Evolutionary conservation across 306 rosid species (phyloP).

Genomic region (Castanopsis chinensis): DNA sequence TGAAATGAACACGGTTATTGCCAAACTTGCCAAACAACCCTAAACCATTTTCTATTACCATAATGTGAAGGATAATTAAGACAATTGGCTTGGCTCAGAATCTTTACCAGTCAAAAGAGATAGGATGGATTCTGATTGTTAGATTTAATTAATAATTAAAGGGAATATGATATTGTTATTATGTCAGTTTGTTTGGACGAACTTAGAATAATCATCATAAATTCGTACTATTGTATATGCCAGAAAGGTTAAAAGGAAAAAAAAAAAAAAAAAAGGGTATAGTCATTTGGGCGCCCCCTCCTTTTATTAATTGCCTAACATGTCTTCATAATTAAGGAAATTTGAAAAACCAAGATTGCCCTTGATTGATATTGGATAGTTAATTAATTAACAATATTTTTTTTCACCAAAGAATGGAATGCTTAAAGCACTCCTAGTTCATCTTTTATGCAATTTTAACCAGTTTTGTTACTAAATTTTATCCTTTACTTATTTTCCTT

Average conservation of each 20-base stretch:
- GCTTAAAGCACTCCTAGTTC: too few relatives aligned
- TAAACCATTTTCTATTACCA: slow-evolving; percentile 4
- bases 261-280: too few relatives aligned
- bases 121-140: slow-evolving; percentile 35
- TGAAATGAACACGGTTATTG: not conserved
- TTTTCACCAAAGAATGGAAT: not conserved
- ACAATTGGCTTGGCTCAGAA: slow-evolving; percentile 48
- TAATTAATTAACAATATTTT: not conserved
- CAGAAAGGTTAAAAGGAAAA: not conserved
- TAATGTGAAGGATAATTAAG: slow-evolving; percentile 30
- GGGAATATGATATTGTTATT: slow-evolving; percentile 29
- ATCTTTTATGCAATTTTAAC: too few relatives aligned
- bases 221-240: slow-evolving; percentile 30
- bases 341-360: slow-evolving; percentile 16
- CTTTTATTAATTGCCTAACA: slow-evolving; percentile 14
- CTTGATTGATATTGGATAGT: not conserved
- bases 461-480: too few relatives aligned
- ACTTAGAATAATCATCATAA: slow-evolving; percentile 23
- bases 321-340: slow-evolving; percentile 24
- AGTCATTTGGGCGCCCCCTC: slow-evolving; percentile 19
- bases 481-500: too few relatives aligned
- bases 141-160: slow-evolving; percentile 38
- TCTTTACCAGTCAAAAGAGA: slow-evolving; percentile 71
- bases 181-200: slow-evolving; percentile 40
- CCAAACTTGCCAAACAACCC: slow-evolving; percentile 20